phyloP scores from a whole-genome alignment of 1,139 yeast genomes.

The Yamadazyma triangularis region DNA sequence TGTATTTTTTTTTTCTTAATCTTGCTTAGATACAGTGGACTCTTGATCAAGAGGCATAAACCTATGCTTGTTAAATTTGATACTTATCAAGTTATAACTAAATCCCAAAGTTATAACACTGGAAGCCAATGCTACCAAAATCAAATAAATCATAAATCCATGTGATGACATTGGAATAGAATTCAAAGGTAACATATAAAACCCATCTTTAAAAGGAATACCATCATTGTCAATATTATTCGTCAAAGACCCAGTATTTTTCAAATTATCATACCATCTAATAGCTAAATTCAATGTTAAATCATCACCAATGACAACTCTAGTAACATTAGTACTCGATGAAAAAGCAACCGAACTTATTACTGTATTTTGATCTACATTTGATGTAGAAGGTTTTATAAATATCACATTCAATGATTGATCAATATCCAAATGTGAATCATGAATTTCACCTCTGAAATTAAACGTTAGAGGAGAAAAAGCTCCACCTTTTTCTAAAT shows the following conservation, averaged over 20 bases:
- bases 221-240: conserved; percentile 11
- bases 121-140: conserved; percentile 20
- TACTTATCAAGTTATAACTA: conserved; percentile 19
- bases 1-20: conserved; percentile 11
- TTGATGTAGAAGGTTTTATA: conserved; percentile 31
- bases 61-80: conserved; percentile 16
- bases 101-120: conserved; percentile 21
- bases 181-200: conserved; percentile 34
- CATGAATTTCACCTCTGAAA: conserved; percentile 64
- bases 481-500: conserved; percentile 46
- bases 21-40: conserved; percentile 22
- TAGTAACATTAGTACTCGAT: conserved; percentile 58
- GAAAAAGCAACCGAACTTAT: conserved; percentile 57
- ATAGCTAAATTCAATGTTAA: conserved; percentile 56
- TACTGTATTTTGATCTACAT: conserved; percentile 27
- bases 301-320: conserved; percentile 63
- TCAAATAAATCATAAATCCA: conserved; percentile 19
- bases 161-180: conserved; percentile 25
- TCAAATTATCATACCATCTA: conserved; percentile 47
- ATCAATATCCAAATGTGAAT: conserved; percentile 69
- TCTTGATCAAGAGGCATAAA: conserved; percentile 24
- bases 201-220: conserved; percentile 39
- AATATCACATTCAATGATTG: conserved; percentile 52
- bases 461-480: conserved; percentile 59
- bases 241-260: not conserved